A percentile compares a stretch with the other conserved stretches of the same genome.
phyloP scores from a whole-genome alignment of 2,329 filamentous ascomycete genomes.

The Diaporthe longicolla region DNA sequence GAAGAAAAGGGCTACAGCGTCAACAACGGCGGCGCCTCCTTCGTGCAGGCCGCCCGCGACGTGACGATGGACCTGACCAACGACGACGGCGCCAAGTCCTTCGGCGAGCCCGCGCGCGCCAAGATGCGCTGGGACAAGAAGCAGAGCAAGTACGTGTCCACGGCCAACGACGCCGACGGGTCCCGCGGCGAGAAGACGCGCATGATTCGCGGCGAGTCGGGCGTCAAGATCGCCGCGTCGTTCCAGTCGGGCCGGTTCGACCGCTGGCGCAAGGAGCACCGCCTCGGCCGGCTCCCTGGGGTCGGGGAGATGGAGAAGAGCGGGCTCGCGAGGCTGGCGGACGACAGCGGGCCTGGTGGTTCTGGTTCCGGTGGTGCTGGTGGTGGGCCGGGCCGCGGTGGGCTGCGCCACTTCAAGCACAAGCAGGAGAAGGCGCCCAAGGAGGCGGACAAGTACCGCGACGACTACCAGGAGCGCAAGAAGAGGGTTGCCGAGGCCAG shows the following conservation, averaged over 20 bases:
- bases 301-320: constrained; percentile 84
- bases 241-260: constrained; percentile 97
- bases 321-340: constrained; percentile 49
- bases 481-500: constrained; percentile 89
- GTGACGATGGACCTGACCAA: constrained; percentile 93
- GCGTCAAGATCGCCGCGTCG: constrained; percentile 93
- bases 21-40: constrained; percentile 82
- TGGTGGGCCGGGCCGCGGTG: constrained; percentile 58
- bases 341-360: constrained; percentile 44
- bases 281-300: constrained; percentile 81
- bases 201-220: constrained; percentile 89
- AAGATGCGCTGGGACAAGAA: constrained; percentile 98
- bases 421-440: constrained; percentile 91
- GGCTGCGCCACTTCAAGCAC: constrained; percentile 79
- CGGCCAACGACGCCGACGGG: constrained; percentile 95
- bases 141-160: constrained; percentile 92
- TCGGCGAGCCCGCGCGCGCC: constrained; percentile 81
- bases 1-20: constrained; percentile 96
- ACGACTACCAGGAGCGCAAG: constrained; percentile 92
- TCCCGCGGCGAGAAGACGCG: constrained; percentile 70
- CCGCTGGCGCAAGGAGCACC: constrained; percentile 89
- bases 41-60: constrained; percentile 87
- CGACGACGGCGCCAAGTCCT: constrained; percentile 85
- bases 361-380: constrained; percentile 51
- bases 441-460: constrained; percentile 90